Evolutionary conservation across 2,329 filamentous ascomycete species (phyloP), one percentile per base, ranked within the genome.

Genomic region (Coleophoma crateriformis): DNA sequence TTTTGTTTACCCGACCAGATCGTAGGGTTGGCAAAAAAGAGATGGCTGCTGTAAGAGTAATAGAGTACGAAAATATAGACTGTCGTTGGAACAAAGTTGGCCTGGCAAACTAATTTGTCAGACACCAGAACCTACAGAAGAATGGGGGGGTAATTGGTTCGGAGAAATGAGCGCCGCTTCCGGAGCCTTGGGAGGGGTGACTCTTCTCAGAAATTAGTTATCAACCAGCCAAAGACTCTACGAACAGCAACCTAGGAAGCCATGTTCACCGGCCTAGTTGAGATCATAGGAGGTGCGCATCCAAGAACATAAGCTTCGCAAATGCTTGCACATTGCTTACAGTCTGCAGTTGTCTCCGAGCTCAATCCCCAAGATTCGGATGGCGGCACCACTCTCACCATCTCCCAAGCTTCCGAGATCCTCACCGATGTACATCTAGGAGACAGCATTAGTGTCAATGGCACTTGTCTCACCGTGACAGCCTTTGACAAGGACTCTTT

Each of bases 241-340:
- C 27, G 27, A 27, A 27, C 8, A 27, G 27, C 6, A 27, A 27
- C 27, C 3, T 27, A 7, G 6, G 6, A 7, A 27, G 27, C 45
- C 38, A 97, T 99, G 94, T 97, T 99, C 66, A 97, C 94, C 50
- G 94, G 94, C 60, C 87, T 96, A 54, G 88, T 96, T 48, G 90
- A 96, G 72, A 87, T 86, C 54, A 86, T 97, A 56, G 94, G 94
- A 74, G 91, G 92, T 95, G 74, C 71, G 84, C 74, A 50, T 46
- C 46, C 27, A 20, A 33, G 45, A 33, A 22, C 12, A 42, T 22
- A 17, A 32, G 48, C 20, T 17, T 33, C 39, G 47, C 46, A 38
- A 17, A 17, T 32, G 41, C 41, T 48, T 49, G 48, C 49, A 50
- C 27, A 37, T 47, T 47, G 37, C 49, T 47, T 41, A 51, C 45